Evolutionary conservation across 2,329 filamentous ascomycete genomes (phyloP), one percentile per base, ranked within the genome.

Genomic region (Aspergillus quadricinctus): DNA sequence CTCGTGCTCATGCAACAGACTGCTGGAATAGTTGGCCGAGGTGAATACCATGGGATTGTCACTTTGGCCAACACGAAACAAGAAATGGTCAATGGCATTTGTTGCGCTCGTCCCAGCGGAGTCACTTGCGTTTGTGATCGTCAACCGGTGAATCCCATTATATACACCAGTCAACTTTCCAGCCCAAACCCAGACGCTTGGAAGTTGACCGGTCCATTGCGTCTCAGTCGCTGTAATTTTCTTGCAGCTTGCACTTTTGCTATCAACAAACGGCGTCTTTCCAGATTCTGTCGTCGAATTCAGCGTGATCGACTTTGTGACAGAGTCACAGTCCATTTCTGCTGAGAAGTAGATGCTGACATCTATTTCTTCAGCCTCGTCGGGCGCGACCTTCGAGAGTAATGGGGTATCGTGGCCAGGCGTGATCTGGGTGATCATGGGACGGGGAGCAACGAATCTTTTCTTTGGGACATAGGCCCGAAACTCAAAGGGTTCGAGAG

Each of bases 1-100:
- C 1, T 69, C 63, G 28, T 78, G 66, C 49, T 76, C 70, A 54
- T 77, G 69, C 17, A 88, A 73, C 1, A 87, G 75, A 3, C 72
- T 75, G 6, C 72, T 75, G 4, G 83, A 84, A 68, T 86, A 87
- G 63, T 87, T 87, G 28, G 83, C 81, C 1, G 72, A 69, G 0
- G 81, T 81, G 62, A 84, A 87, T 0, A 86, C 75, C 50, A 88
- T 79, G 0, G 84, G 84, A 64, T 88, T 88, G 57, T 82, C 75
- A 3, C 62, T 64, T 58, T 80, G 75, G 37, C 85, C 85, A 50
- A 87, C 74, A 17, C 85, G 82, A 62, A 88, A 74, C 60, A 88
- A 73, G 68, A 88, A 86, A 56, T 82, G 80, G 58, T 88, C 85
- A n/a, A 77, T 69, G 0, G 82, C 75, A 49, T 79, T 73, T 0